A percentile compares a stretch with the other conserved stretches of the same genome.
Conservation (phyloP, 1,139 yeast species). For the Suhomyces atakaporum region DNA sequence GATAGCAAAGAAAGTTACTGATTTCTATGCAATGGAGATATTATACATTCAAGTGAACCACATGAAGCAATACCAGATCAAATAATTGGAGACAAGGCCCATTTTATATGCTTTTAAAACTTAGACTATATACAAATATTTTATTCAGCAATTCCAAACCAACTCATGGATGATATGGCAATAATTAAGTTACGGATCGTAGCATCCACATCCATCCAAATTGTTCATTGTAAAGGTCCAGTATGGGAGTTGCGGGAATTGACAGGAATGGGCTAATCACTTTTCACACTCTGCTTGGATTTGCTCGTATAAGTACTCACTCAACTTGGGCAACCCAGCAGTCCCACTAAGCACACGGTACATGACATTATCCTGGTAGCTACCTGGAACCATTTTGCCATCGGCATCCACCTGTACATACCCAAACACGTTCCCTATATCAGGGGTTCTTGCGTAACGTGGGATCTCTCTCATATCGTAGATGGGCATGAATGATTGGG, state of each 20-base stretch:
- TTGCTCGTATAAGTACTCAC: slow-evolving; percentile 54
- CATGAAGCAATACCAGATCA: no score
- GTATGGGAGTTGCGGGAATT: no score
- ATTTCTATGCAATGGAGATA: no score
- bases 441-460: slow-evolving; percentile 67
- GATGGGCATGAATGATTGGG: slow-evolving; percentile 63
- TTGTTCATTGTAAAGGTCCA: no score
- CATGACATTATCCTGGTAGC: slow-evolving; percentile 62
- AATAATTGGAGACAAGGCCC: no score
- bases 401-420: slow-evolving; percentile 59
- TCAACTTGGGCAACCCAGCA: slow-evolving; percentile 58
- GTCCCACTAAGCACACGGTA: slow-evolving; percentile 58
- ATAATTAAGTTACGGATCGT: no score
- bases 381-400: slow-evolving; percentile 55
- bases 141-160: no score
- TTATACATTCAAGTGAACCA: no score
- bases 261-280: background rate
- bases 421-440: slow-evolving; percentile 71
- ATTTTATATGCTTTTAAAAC: no score
- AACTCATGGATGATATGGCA: no score
- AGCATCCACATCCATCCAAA: slow-evolving; percentile 1
- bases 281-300: slow-evolving; percentile 27
- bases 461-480: slow-evolving; percentile 73
- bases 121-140: no score
- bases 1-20: no score